These are phyloP conservation scores for Beauveria caledonica DNA, from an alignment of 2,329 filamentous ascomycete species.

Conservation along the genomic window DNA sequence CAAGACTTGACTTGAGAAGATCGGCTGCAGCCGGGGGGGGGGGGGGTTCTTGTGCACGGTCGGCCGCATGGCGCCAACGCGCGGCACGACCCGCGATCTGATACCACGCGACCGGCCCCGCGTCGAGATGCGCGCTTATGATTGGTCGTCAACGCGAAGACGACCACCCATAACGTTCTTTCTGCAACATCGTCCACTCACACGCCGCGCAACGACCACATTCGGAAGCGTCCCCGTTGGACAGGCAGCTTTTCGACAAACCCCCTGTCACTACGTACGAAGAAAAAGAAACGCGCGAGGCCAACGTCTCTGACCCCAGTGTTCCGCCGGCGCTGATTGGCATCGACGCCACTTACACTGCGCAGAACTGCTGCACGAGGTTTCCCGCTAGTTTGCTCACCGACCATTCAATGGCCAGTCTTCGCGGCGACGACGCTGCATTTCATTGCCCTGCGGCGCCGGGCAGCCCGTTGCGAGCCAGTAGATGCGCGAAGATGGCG, in stretches of 20 bases:
- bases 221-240: background rate
- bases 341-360: background rate
- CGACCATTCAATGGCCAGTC: constrained; percentile 5
- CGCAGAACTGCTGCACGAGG: background rate
- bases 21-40: background rate
- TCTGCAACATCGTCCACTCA: background rate
- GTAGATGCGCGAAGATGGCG: constrained; percentile 3
- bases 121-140: constrained; percentile 2
- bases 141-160: constrained; percentile 1
- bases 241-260: background rate
- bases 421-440: constrained; percentile 4
- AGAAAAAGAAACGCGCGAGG: background rate
- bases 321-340: background rate
- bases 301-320: background rate
- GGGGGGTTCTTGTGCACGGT: background rate
- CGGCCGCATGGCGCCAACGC: background rate
- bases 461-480: background rate
- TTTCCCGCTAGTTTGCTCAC: background rate
- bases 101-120: background rate
- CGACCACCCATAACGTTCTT: background rate
- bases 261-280: no score
- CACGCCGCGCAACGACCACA: background rate
- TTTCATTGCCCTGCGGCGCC: background rate
- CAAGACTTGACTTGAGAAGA: background rate
- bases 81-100: constrained; percentile 5